Percentiles rank a stretch among this genome's conserved stretches.
Evolutionary conservation across 2,329 filamentous ascomycete genomes (phyloP).

Genomic region (Trichoderma citrinoviride): DNA sequence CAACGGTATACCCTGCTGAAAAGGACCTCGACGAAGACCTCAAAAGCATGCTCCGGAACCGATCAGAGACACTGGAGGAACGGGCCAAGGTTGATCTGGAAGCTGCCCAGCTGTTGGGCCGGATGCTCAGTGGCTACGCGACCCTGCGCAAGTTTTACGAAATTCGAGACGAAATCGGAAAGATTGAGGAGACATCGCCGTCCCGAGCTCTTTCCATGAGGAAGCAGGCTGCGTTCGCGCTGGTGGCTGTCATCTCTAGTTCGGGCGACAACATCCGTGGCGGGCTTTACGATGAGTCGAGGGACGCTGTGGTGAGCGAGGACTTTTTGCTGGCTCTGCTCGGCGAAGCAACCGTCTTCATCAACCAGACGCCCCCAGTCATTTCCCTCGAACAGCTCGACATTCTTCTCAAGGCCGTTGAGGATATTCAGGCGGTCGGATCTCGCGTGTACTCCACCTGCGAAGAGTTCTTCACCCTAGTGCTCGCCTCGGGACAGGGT

Average conservation of each 20-base stretch:
- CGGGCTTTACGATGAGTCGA: slow-evolving; percentile 77
- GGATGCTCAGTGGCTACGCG: slow-evolving; percentile 86
- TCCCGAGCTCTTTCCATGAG: slow-evolving; percentile 57
- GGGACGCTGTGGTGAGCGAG: slow-evolving; percentile 81
- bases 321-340: slow-evolving; percentile 82
- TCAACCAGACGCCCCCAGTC: slow-evolving; percentile 55
- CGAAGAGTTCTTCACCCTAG: slow-evolving; percentile 74
- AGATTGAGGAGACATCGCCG: slow-evolving; percentile 31
- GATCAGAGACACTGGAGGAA: slow-evolving; percentile 67
- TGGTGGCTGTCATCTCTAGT: slow-evolving; percentile 81
- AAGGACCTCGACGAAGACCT: slow-evolving; percentile 72
- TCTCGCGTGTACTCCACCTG: slow-evolving; percentile 69
- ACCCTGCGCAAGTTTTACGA: slow-evolving; percentile 88
- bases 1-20: slow-evolving; percentile 71
- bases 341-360: slow-evolving; percentile 77
- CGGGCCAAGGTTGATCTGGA: slow-evolving; percentile 74
- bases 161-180: slow-evolving; percentile 60
- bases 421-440: slow-evolving; percentile 75
- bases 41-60: slow-evolving; percentile 65
- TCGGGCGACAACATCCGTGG: slow-evolving; percentile 89
- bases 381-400: slow-evolving; percentile 72
- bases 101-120: slow-evolving; percentile 78
- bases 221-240: slow-evolving; percentile 66
- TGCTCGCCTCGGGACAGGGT: slow-evolving; percentile 67
- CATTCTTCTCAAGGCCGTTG: slow-evolving; percentile 70